A percentile compares a stretch with the other conserved stretches of the same genome.
Conservation (phyloP, 78 protist species). For the Pelomyxa schiedti region DNA sequence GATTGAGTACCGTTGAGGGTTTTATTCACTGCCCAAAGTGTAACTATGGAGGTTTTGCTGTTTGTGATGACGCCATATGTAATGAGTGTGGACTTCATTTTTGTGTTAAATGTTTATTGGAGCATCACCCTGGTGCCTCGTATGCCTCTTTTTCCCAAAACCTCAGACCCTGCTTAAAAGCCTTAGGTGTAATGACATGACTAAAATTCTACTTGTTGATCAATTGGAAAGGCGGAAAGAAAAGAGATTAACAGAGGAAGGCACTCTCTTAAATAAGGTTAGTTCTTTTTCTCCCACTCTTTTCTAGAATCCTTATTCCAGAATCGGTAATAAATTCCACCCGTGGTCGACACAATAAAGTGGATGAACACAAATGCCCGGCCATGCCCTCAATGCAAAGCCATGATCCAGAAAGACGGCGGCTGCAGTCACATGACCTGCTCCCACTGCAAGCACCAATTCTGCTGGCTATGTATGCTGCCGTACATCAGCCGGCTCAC, state of each 20-base stretch:
- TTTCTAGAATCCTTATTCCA: too few species aligned
- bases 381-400: slow-evolving; percentile 42
- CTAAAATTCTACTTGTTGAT: neutral
- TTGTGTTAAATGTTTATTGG: neutral
- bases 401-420: slow-evolving; percentile 50
- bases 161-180: neutral
- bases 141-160: neutral
- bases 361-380: slow-evolving; percentile 4
- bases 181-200: neutral
- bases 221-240: neutral
- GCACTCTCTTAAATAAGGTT: too few species aligned
- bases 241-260: neutral
- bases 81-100: neutral
- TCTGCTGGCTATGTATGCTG: slow-evolving; percentile 50
- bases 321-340: too few species aligned
- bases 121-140: neutral
- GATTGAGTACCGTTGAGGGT: neutral
- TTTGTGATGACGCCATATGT: neutral
- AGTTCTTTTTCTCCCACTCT: too few species aligned
- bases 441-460: slow-evolving; percentile 23
- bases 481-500: neutral
- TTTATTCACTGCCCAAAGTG: neutral
- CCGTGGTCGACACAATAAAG: too few species aligned
- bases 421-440: slow-evolving; percentile 70
- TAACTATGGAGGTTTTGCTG: neutral